These are phyloP conservation scores for Saccharomycopsis selenospora DNA, from an alignment of 805 yeast genomes.

Conservation along the genomic window DNA sequence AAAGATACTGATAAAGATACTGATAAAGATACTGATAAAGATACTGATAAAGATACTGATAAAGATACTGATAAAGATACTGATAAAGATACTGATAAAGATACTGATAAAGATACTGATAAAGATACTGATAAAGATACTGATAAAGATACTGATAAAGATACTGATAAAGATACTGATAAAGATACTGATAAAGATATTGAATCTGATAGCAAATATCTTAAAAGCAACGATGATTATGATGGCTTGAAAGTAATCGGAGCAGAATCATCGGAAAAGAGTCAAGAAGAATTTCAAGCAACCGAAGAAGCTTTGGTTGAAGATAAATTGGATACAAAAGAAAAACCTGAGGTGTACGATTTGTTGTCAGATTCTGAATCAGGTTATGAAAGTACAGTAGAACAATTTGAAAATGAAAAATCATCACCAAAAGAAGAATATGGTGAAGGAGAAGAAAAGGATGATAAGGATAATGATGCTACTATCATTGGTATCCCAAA, in stretches of 20 bases:
- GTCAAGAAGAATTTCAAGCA: background rate
- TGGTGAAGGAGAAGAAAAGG: background rate
- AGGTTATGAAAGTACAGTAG: slow-evolving; percentile 1
- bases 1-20: too few species aligned
- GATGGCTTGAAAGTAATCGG: too few species aligned
- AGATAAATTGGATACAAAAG: background rate
- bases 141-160: background rate
- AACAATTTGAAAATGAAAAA: background rate
- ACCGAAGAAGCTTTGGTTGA: background rate
- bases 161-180: background rate
- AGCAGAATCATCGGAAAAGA: too few species aligned
- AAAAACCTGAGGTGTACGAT: slow-evolving; percentile 1
- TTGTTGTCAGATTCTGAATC: background rate
- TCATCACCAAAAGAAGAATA: background rate
- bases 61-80: too few species aligned
- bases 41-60: too few species aligned
- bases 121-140: too few species aligned
- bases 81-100: too few species aligned
- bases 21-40: too few species aligned
- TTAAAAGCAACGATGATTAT: background rate
- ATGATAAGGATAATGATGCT: background rate
- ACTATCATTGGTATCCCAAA: background rate
- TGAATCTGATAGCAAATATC: background rate
- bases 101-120: too few species aligned
- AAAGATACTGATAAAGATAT: background rate